A percentile compares a stretch with the other conserved stretches of the same genome.
These are phyloP conservation scores for Yarrowia yakushimensis DNA, from an alignment of 805 yeast species.

Conservation along the genomic window DNA sequence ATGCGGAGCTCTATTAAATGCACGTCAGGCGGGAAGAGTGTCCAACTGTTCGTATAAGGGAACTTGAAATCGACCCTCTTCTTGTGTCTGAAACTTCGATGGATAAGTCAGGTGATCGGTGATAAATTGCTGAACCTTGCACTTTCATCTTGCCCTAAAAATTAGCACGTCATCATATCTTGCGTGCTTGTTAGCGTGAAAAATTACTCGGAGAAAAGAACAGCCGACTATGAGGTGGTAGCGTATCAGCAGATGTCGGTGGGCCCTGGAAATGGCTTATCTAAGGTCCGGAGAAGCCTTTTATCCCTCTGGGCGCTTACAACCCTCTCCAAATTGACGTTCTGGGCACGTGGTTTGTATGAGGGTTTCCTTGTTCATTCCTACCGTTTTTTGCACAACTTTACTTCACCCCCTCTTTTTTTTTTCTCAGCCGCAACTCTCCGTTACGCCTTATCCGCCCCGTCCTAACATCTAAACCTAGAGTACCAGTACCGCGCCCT, in stretches of 20 bases:
- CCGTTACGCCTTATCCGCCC: conserved; percentile 20
- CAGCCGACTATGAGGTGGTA: not conserved
- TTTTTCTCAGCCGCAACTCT: conserved; percentile 21
- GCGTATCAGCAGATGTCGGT: not conserved
- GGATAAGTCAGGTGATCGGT: not conserved
- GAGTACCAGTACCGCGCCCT: not conserved
- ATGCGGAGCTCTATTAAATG: conserved; percentile 2
- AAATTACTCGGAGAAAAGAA: conserved; percentile 15
- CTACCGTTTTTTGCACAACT: not conserved
- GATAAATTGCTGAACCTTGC: not conserved
- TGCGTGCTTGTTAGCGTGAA: conserved; percentile 11
- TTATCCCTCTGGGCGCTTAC: not conserved
- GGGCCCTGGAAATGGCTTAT: not conserved
- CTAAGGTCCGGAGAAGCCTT: not conserved
- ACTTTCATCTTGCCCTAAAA: conserved; percentile 6
- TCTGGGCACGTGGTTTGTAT: not conserved
- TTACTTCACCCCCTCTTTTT: not conserved
- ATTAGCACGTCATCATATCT: conserved; percentile 12
- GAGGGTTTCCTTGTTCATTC: not conserved
- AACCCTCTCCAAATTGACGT: not conserved
- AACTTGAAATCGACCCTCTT: no score
- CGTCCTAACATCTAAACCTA: conserved; percentile 17
- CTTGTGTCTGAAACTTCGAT: no score
- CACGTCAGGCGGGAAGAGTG: not conserved
- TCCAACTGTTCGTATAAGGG: no score